These are phyloP conservation scores for sweet orange (Citrus sinensis) DNA, from an alignment of 345 rosid species.

Conservation along the genomic window DVS_A1.0 CM039169.1:2471001-2471500, in stretches of 20 bases:
- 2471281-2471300: slow-evolving; percentile 30
- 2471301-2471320: slow-evolving; percentile 43
- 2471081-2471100: background rate
- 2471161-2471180: background rate
- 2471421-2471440: too few relatives aligned
- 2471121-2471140: background rate
- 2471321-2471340: slow-evolving; percentile 24
- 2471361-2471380: slow-evolving; percentile 33
- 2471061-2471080: slow-evolving; percentile 9
- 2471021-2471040: background rate
- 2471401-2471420: background rate
- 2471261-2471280: slow-evolving; percentile 7
- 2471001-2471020: slow-evolving; percentile 27
- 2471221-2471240: slow-evolving; percentile 26
- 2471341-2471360: slow-evolving; percentile 33
- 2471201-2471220: slow-evolving; percentile 44
- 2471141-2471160: background rate
- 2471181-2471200: slow-evolving; percentile 35
- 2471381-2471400: slow-evolving; percentile 19
- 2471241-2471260: slow-evolving; percentile 8
- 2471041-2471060: slow-evolving; percentile 21
- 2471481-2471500: too few relatives aligned
- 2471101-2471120: background rate
- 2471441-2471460: too few relatives aligned
- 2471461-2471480: too few relatives aligned